Evolutionary conservation across 2,329 filamentous ascomycete genomes (phyloP), one percentile per base, ranked within the genome.

Genomic region (Laburnicola sp.): DNA sequence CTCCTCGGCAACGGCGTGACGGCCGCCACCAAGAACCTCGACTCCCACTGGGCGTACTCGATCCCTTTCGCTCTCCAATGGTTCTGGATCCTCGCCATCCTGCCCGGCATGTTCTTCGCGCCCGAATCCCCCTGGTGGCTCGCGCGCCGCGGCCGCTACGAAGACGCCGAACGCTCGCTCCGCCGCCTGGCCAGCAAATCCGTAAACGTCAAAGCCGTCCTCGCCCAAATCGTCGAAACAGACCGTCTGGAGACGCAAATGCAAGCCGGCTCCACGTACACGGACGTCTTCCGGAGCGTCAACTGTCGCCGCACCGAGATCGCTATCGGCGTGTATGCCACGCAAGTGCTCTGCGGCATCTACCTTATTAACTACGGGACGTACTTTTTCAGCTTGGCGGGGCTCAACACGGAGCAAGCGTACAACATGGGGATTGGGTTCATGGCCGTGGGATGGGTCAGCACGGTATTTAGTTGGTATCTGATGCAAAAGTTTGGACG

Each of bases 161-260:
- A 83, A 4, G 83, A 88, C n/a, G 86, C 87, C 16, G 87, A 87
- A 73, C 71, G 75, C 25, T 77, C 85, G 2, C 77, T 89, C n/a
- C 73, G 85, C 45, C 82, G 86, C 2, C 74, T 89, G 25, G 87
- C 86, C 2, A 85, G 79, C 64, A 52, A 60, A 10, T 51, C 65
- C 16, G 65, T 75, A 23, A 73, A 78, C 38, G 71, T 75, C 8
- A 66, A 68, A 30, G 67, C 71, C 1, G 91, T 88, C 0, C 80
- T 95, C 49, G 85, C 87, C 59, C 92, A 94, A 87, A 94, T 96
- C 86, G 83, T 90, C 1, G 88, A 92, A 66, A 95, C 90, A 1
- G 91, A 88, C 1, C 86, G 85, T 0, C 76, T 94, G 4, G 90
- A 95, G 69, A 68, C 69, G 49, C 70, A 76, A 45, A 69, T 75